A percentile compares a stretch with the other conserved stretches of the same genome.
phyloP scores from a whole-genome alignment of 164 flowering plant genomes.

The Macadamia tetraphylla region DNA sequence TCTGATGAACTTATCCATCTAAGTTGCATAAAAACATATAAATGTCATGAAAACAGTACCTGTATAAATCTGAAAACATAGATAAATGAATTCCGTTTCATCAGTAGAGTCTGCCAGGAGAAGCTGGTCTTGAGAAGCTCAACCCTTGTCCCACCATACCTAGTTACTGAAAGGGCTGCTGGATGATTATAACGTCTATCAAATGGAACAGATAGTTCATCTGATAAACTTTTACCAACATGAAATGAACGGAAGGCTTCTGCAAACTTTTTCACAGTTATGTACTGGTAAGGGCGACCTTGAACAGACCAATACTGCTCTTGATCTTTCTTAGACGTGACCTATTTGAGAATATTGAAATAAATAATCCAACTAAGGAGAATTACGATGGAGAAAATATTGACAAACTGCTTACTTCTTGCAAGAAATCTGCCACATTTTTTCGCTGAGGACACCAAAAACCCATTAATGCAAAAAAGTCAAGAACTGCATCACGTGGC shows the following conservation, averaged over 20 bases:
- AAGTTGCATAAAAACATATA: neutral
- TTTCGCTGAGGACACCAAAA: slow-evolving; percentile 83
- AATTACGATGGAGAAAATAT: neutral
- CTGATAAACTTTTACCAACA: slow-evolving; percentile 50
- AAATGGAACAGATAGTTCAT: slow-evolving; percentile 64
- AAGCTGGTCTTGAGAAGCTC: slow-evolving; percentile 77
- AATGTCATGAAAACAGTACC: slow-evolving; percentile 34
- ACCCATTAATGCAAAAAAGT: slow-evolving; percentile 81
- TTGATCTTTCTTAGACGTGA: slow-evolving; percentile 89
- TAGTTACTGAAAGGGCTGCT: slow-evolving; percentile 74
- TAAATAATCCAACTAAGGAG: neutral
- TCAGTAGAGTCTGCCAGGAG: slow-evolving; percentile 77
- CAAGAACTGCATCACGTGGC: slow-evolving; percentile 62
- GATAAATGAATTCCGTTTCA: slow-evolving; percentile 90
- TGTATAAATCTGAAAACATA: slow-evolving; percentile 87
- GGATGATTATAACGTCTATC: slow-evolving; percentile 79
- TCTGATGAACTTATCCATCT: neutral
- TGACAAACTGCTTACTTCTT: slow-evolving; percentile 64
- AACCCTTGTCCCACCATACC: slow-evolving; percentile 58
- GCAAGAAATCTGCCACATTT: slow-evolving; percentile 96
- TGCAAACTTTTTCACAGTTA: slow-evolving; percentile 71
- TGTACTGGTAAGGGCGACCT: slow-evolving; percentile 54
- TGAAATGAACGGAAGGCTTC: slow-evolving; percentile 71
- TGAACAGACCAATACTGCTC: slow-evolving; percentile 86
- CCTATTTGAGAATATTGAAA: slow-evolving; percentile 37